Base-by-base conservation (phyloP, 192 early-diverging fungal species). In the Coemansia sp. region DNA sequence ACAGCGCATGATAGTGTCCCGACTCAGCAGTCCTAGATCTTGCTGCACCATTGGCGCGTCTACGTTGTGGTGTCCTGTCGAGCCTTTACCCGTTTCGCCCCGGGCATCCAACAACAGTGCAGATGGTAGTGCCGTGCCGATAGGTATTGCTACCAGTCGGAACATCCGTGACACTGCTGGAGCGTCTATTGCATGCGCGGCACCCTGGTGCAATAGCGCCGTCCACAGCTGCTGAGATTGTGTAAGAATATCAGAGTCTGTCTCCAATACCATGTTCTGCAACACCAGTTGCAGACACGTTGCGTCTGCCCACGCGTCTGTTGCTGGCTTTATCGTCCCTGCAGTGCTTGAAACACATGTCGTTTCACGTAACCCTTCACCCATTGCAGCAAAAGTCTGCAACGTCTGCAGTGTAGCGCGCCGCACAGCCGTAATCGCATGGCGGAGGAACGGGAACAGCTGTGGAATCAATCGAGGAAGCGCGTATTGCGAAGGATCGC, bases 211-310 rank as follows among this genome's bases (percentile, higher is more conserved):
- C 55, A 87, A 80, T 22, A 92, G 67, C 53, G 69, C 79, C 14
- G 61, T 73, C 97, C 95, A 96, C 14, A 95, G 84, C 21, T 74
- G 64, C 10, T 46, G 22, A 6, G 75, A 78, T 33, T 62, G 56
- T 2, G 58, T 64, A 8, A 63, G 59, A 14, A 83, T 67, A 11
- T 74, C 80, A 6, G 71, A 70, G 39, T 84, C 82, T 50, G 95
- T 91, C 72, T 99, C 97, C 1, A 99, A 84, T 42, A 99, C 74
- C 56, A 98, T 75, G 70, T 98, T 98, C 75, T 99, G 96, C 70
- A 92, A 93, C 10, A 93, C 80, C 30, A 95, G 85, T 6, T 90
- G 85, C 46, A 95, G 71, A 5, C 93, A 84, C 60, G 85, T 72
- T 73, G 85, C 84, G 52, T 88, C 93, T 46, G 93, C 84, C 85